These are phyloP conservation scores for Ogataea parapolymorpha DNA, from an alignment of 805 yeast species.

Conservation along the genomic window DNA sequence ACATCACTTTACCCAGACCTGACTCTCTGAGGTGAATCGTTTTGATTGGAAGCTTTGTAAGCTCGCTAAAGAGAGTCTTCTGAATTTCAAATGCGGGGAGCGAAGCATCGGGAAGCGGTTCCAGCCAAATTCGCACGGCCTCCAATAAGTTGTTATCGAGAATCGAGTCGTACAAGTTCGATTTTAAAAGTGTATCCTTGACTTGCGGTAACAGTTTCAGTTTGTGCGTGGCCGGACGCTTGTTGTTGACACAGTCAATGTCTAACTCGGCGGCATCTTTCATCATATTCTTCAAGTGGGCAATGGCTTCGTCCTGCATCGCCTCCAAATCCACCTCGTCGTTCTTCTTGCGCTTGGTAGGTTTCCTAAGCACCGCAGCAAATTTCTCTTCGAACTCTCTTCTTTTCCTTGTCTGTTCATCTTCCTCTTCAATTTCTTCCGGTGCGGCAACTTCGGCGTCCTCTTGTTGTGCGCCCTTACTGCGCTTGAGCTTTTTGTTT, in stretches of 20 bases:
- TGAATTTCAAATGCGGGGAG: constrained; percentile 97
- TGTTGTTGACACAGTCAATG: constrained; percentile 53
- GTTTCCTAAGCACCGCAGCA: constrained; percentile 69
- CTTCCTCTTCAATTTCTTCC: constrained; percentile 17
- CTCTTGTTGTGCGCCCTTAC: constrained; percentile 5
- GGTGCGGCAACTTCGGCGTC: constrained; percentile 5
- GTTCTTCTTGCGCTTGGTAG: constrained; percentile 57
- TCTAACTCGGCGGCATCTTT: constrained; percentile 79
- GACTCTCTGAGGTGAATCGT: constrained; percentile 93
- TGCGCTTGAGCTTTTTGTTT: constrained; percentile 16
- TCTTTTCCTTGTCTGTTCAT: constrained; percentile 48
- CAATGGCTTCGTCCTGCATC: constrained; percentile 89
- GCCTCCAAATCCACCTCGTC: constrained; percentile 94
- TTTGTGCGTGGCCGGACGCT: constrained; percentile 71
- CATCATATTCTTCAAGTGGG: constrained; percentile 82
- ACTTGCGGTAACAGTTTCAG: constrained; percentile 79
- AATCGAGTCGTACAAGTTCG: constrained; percentile 85
- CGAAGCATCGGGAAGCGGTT: constrained; percentile 96
- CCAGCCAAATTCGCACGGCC: constrained; percentile 94
- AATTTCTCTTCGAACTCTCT: constrained; percentile 77
- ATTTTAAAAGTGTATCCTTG: constrained; percentile 68
- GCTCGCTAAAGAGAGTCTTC: constrained; percentile 72
- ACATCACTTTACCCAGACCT: constrained; percentile 88
- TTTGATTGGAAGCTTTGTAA: constrained; percentile 81
- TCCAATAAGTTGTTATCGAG: constrained; percentile 91